Conservation (phyloP, 129 eudicot genomes). For the Pittosporum tobira region DNA sequence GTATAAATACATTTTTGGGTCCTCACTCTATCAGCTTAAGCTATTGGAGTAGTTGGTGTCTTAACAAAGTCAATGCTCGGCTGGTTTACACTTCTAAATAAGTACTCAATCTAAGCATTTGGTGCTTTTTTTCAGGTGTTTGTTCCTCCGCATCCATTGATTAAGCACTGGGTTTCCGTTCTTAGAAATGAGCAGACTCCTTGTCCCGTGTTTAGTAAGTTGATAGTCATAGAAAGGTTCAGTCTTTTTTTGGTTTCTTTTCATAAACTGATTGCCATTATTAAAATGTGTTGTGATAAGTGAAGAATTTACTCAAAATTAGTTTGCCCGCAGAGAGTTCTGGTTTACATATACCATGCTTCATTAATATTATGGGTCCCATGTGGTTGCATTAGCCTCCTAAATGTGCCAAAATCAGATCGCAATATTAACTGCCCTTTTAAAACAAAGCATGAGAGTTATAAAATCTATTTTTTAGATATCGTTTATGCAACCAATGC, state of each 20-base stretch:
- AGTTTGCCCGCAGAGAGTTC: too few relatives aligned
- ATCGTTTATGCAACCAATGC: neutral
- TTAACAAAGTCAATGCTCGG: too few relatives aligned
- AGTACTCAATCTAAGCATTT: too few relatives aligned
- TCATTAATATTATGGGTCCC: too few relatives aligned
- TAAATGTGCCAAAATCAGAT: neutral
- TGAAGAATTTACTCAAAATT: neutral
- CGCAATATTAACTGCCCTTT: too few relatives aligned
- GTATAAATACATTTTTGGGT: too few relatives aligned
- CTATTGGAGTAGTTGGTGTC: too few relatives aligned
- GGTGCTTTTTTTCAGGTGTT: conserved; percentile 38
- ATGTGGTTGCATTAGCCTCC: too few relatives aligned
- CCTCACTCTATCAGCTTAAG: too few relatives aligned
- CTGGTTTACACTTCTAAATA: too few relatives aligned
- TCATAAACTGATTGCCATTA: too few relatives aligned
- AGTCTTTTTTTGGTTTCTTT: neutral
- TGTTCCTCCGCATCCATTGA: conserved; percentile 95
- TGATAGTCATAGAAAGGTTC: neutral
- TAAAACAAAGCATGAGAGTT: too few relatives aligned
- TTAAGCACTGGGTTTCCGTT: conserved; percentile 98
- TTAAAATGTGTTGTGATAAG: neutral
- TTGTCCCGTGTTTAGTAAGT: conserved; percentile 75
- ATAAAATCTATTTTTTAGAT: neutral
- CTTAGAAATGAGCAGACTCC: conserved; percentile 95
- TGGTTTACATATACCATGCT: neutral